Base-by-base conservation (phyloP, 2,329 filamentous ascomycete species). In the Monilinia aucupariae region DNA sequence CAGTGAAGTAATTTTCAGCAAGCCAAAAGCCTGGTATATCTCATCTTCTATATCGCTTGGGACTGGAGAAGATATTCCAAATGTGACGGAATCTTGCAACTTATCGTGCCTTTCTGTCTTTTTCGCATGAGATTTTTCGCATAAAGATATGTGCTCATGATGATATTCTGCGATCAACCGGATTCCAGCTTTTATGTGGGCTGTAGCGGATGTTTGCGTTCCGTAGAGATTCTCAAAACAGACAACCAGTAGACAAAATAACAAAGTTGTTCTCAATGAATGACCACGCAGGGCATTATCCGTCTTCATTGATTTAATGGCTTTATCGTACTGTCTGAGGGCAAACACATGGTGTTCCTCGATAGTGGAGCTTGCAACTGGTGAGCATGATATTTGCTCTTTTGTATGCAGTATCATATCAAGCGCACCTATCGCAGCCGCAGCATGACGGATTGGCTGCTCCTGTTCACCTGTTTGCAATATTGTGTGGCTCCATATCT, bases 31-130 rank as follows among this genome's bases (percentile, higher is more conserved):
- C 4, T 39, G 45, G 10, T 60, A 60, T 17, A 60, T 34, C 5
- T 60, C 56, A 50, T 60, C 56, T 13, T 60, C 56, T 37, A 60
- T 25, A 3, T 39, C 45, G 20, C 56, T 60, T 51, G 47, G 56
- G 7, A 39, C 48, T 20, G 47, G 56, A 34, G 56, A 60, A 39
- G 34, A 43, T 39, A 60, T 60, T 7, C 56, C 56, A 22, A 50
- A 60, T 22, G 47, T 50, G 9, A 43, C 22, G 30, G 34, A 30
- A 43, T n/a, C 27, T 6, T 27, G 3, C 32, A 20, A 39, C n/a
- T 4, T 15, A 25, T 51, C 10, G 7, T 30, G 25, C 27, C 8
- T 22, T 9, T 20, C 25, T 13, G 34, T 3, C 8, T 43, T 49
- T 30, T n/a, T 9, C 20, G 25, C 20, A 5, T 9, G 6, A 10